Percentiles rank a stretch among this genome's conserved stretches.
Conservation (phyloP, 2,329 filamentous ascomycete species). For the Cladosporium oxysporum region DNA sequence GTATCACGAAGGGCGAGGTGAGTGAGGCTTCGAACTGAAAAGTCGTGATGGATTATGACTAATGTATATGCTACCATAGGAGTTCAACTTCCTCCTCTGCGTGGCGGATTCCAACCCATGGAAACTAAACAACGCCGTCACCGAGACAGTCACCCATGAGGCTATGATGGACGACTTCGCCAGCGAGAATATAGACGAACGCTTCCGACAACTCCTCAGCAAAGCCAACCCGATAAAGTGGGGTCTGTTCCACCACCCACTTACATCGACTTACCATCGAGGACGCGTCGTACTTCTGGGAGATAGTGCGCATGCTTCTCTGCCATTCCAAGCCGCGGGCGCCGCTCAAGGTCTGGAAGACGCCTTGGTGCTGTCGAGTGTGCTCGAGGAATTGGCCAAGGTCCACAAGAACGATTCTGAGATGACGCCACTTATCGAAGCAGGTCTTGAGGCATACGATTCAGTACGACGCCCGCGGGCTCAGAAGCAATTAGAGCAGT, state of each 20-base stretch:
- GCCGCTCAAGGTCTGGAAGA: slow-evolving; percentile 28
- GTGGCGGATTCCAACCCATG: not conserved
- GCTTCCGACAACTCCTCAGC: slow-evolving; percentile 2
- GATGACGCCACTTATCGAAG: slow-evolving; percentile 37
- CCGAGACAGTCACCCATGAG: not conserved
- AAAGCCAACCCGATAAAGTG: slow-evolving; percentile 4
- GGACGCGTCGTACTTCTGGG: slow-evolving; percentile 17
- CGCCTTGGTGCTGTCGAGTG: slow-evolving; percentile 31
- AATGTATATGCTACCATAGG: not conserved
- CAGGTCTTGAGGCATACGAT: slow-evolving; percentile 30
- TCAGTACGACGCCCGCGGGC: slow-evolving; percentile 20
- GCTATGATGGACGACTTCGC: slow-evolving; percentile 8
- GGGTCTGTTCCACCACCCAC: not conserved
- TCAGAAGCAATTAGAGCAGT: slow-evolving; percentile 23
- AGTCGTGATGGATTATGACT: not conserved
- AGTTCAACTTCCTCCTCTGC: slow-evolving; percentile 4
- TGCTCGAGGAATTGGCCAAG: slow-evolving; percentile 46
- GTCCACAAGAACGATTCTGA: slow-evolving; percentile 22
- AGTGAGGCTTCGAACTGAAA: too few species aligned
- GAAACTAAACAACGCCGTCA: not conserved
- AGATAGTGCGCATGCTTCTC: slow-evolving; percentile 26
- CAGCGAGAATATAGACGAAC: not conserved
- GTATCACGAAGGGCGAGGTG: slow-evolving; percentile 15
- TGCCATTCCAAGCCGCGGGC: slow-evolving; percentile 25
- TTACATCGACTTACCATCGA: not conserved